Evolutionary conservation across 768 basidiomycete species (phyloP).

Genomic region (Pulveroboletus sp.): DNA sequence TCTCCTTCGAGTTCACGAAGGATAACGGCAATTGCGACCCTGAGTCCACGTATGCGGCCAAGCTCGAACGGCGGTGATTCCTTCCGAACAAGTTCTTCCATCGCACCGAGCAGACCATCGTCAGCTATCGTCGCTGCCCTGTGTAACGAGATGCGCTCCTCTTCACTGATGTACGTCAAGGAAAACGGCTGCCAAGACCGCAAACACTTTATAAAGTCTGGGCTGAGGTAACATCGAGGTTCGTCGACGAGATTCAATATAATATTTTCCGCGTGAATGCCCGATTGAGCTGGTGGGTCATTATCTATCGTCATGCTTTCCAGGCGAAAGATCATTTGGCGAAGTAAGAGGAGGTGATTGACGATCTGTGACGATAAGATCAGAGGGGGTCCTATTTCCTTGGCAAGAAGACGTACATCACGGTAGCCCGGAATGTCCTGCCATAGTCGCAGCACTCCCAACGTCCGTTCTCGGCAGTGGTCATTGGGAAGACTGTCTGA

Average conservation of each 20-base stretch:
- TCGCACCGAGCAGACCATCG: constrained; percentile 58
- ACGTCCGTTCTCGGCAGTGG: constrained; percentile 56
- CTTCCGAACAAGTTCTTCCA: constrained; percentile 50
- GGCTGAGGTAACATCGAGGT: constrained; percentile 55
- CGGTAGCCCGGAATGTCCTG: constrained; percentile 59
- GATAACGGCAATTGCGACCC: constrained; percentile 60
- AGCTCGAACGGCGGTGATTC: constrained; percentile 35
- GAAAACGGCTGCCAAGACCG: constrained; percentile 59
- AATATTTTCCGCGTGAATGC: constrained; percentile 66
- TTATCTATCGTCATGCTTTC: constrained; percentile 69
- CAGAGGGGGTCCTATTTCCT: constrained; percentile 16
- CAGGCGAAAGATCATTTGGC: constrained; percentile 68
- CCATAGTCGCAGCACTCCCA: constrained; percentile 48
- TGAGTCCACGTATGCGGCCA: constrained; percentile 54
- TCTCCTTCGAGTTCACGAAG: constrained; percentile 45
- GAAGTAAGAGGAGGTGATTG: constrained; percentile 66
- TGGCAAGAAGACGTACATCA: constrained; percentile 44
- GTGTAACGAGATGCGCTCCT: constrained; percentile 54
- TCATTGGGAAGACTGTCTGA: constrained; percentile 71
- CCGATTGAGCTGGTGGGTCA: constrained; percentile 56
- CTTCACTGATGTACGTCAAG: constrained; percentile 57
- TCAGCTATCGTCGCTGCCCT: constrained; percentile 65
- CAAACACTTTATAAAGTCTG: constrained; percentile 56
- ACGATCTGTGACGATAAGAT: constrained; percentile 49
- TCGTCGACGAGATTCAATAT: constrained; percentile 57